These are phyloP conservation scores for Hanseniaspora vineae DNA, from an alignment of 805 yeast species.

Conservation along the genomic window DNA sequence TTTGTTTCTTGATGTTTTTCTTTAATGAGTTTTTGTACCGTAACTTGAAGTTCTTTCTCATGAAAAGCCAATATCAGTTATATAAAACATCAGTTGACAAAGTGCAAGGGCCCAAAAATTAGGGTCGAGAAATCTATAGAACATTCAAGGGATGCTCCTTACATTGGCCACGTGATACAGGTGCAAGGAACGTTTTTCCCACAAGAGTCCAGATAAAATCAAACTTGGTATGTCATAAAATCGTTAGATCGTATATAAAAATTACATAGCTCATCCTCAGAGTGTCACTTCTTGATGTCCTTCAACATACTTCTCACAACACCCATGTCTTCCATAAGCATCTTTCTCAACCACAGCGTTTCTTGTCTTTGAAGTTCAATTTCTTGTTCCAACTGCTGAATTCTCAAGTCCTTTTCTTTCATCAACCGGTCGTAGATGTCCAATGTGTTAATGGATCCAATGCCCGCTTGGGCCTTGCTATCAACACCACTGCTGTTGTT, in stretches of 20 bases:
- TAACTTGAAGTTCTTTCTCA: not conserved
- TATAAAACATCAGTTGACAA: too few relatives aligned
- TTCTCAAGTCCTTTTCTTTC: slow-evolving; percentile 20
- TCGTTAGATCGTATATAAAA: not conserved
- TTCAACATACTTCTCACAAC: slow-evolving; percentile 20
- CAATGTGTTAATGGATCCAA: slow-evolving; percentile 2
- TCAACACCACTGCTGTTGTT: not conserved
- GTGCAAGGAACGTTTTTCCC: too few relatives aligned
- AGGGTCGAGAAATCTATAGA: too few relatives aligned
- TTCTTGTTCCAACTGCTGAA: slow-evolving; percentile 19
- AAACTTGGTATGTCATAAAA: too few relatives aligned
- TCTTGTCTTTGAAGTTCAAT: slow-evolving; percentile 22
- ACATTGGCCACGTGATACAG: too few relatives aligned
- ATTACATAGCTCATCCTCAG: not conserved
- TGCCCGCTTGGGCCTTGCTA: not conserved
- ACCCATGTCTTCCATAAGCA: slow-evolving; percentile 25
- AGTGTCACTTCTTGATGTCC: slow-evolving; percentile 5
- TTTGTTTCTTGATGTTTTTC: not conserved
- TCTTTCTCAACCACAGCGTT: slow-evolving; percentile 23
- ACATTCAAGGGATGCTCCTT: too few relatives aligned
- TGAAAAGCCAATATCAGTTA: too few relatives aligned
- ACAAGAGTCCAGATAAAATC: too few relatives aligned
- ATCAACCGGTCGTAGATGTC: slow-evolving; percentile 17
- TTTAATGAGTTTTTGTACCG: not conserved
- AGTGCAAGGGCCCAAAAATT: too few relatives aligned